Evolutionary conservation across 306 rosid genomes (phyloP).

Genomic region (Vigna radiata): DNA sequence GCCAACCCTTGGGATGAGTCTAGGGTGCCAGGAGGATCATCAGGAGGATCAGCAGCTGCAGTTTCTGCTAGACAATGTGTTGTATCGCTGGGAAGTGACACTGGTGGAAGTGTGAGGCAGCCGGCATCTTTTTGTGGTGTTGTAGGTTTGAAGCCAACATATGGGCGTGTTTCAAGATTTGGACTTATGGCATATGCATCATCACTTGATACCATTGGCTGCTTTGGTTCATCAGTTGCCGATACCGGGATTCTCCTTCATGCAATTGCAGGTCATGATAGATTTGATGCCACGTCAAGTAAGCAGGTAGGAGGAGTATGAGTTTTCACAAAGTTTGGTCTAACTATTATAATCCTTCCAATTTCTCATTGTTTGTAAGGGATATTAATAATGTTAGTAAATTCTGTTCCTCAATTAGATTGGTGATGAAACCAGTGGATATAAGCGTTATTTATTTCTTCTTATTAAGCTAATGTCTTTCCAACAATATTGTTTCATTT

Average conservation of each 20-base stretch:
- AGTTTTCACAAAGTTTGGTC: constrained; percentile 23
- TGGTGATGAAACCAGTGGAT: constrained; percentile 23
- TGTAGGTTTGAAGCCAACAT: constrained; percentile 95
- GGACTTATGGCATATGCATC: constrained; percentile 99
- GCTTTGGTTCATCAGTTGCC: constrained; percentile 90
- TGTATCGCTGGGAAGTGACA: constrained; percentile 94
- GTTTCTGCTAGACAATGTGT: constrained; percentile 96
- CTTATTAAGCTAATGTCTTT: constrained; percentile 32
- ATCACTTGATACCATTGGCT: constrained; percentile 96
- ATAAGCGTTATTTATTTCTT: constrained; percentile 4
- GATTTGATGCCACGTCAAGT: constrained; percentile 90
- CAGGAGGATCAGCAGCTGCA: constrained; percentile 98
- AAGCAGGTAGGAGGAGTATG: constrained; percentile 69
- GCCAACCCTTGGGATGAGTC: constrained; percentile 94
- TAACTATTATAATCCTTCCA: constrained; percentile 24
- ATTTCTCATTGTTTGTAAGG: constrained; percentile 10
- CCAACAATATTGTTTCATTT: constrained; percentile 35
- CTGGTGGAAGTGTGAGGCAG: constrained; percentile 99
- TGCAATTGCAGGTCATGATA: constrained; percentile 89
- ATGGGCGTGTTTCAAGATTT: constrained; percentile 93
- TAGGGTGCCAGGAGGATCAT: constrained; percentile 98
- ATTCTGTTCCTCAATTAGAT: constrained; percentile 11
- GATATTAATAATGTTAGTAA: constrained; percentile 11
- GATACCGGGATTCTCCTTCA: constrained; percentile 94
- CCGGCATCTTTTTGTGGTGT: constrained; percentile 99